A percentile compares a stretch with the other conserved stretches of the same genome.
Evolutionary conservation across 495 filamentous ascomycete genomes (phyloP).

Genomic region (Penicillium daleae): DNA sequence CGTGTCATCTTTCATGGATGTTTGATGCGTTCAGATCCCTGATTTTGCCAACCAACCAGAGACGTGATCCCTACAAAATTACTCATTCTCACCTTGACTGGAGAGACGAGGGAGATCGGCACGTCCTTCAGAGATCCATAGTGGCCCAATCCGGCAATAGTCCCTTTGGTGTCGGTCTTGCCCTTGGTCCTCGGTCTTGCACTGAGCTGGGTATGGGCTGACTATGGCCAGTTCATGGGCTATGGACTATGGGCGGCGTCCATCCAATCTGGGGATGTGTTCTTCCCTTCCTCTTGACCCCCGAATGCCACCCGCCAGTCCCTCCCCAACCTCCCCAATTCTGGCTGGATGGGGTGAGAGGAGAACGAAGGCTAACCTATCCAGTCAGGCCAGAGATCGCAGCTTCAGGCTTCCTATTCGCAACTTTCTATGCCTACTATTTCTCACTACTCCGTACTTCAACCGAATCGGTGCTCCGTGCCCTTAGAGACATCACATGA

Average conservation of each 20-base stretch:
- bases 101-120: slow-evolving; percentile 25
- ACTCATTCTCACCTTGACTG: neutral
- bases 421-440: slow-evolving; percentile 8
- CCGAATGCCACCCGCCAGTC: neutral
- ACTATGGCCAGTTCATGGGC: neutral
- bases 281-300: slow-evolving; percentile 3
- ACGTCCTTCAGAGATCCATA: slow-evolving; percentile 24
- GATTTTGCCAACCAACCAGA: neutral
- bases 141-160: slow-evolving; percentile 20
- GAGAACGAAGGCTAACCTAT: neutral
- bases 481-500: slow-evolving; percentile 27
- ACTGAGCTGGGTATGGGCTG: neutral
- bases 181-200: neutral
- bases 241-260: neutral
- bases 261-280: slow-evolving; percentile 20
- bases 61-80: neutral
- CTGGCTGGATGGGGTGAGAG: slow-evolving; percentile 8
- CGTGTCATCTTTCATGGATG: slow-evolving; percentile 28
- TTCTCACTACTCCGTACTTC: slow-evolving; percentile 8
- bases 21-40: slow-evolving; percentile 26
- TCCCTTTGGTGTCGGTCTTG: slow-evolving; percentile 6
- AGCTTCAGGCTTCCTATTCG: slow-evolving; percentile 22
- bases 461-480: slow-evolving; percentile 22
- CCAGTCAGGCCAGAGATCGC: slow-evolving; percentile 24
- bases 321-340: neutral